A percentile compares a stretch with the other conserved stretches of the same genome.
Conservation (phyloP, 768 basidiomycete species). For the Termitomyces sp. region DNA sequence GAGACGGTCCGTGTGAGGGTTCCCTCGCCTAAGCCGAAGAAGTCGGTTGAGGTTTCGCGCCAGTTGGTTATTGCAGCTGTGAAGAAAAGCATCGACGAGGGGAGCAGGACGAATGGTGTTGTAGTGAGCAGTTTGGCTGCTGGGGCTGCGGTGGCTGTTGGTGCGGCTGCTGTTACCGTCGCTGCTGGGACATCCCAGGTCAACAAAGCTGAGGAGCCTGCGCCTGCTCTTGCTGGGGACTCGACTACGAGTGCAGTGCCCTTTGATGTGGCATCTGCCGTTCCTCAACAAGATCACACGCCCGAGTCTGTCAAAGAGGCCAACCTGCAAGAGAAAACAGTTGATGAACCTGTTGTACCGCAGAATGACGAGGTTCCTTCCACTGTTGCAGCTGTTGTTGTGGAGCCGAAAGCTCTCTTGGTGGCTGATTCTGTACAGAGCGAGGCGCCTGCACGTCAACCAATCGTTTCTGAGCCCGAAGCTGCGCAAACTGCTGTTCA, state of each 20-base stretch:
- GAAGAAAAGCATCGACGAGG: slow-evolving; percentile 15
- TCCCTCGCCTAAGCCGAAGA: slow-evolving; percentile 24
- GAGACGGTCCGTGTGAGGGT: slow-evolving; percentile 21
- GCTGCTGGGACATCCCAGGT: background rate
- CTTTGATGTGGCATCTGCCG: background rate
- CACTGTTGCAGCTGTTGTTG: background rate
- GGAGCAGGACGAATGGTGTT: slow-evolving; percentile 8
- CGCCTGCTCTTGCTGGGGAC: background rate
- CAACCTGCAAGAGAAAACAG: background rate
- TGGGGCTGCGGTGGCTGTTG: slow-evolving; percentile 17
- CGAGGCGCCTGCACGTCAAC: background rate
- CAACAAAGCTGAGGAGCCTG: background rate
- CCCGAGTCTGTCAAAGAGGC: background rate
- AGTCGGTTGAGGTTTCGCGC: slow-evolving; percentile 22
- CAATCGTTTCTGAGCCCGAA: slow-evolving; percentile 3
- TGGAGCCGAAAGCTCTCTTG: background rate
- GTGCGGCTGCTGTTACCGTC: slow-evolving; percentile 15
- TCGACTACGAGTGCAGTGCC: background rate
- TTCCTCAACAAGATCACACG: background rate
- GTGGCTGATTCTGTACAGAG: background rate
- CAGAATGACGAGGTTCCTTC: background rate
- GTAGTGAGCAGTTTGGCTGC: slow-evolving; percentile 14
- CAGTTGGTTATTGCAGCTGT: slow-evolving; percentile 14
- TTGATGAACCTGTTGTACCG: background rate
- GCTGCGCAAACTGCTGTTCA: background rate